These are phyloP conservation scores for Rhodotorula sp. DNA, from an alignment of 1,284 basidiomycete genomes.

Conservation along the genomic window DNA sequence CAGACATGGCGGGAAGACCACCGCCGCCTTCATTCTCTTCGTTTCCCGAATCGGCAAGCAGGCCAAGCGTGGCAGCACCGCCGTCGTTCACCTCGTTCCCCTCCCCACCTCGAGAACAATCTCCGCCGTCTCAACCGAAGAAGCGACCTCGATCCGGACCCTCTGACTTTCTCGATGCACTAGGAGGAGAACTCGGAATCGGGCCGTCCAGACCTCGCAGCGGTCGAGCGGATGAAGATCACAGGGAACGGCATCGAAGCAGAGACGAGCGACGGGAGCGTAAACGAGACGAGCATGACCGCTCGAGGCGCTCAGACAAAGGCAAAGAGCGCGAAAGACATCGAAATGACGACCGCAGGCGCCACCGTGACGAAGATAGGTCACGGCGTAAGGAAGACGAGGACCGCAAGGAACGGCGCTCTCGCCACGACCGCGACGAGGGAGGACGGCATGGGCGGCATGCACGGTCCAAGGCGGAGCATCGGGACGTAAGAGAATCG, in stretches of 20 bases:
- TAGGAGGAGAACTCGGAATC: constrained; percentile 19
- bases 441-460: neutral
- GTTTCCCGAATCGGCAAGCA: constrained; percentile 12
- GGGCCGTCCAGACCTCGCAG: neutral
- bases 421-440: neutral
- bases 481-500: neutral
- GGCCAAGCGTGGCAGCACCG: neutral
- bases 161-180: constrained; percentile 24
- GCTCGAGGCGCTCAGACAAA: neutral
- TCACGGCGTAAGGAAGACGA: neutral
- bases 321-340: constrained; percentile 9
- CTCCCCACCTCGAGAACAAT: constrained; percentile 8
- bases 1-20: neutral
- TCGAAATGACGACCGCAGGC: neutral
- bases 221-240: neutral
- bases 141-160: constrained; percentile 9
- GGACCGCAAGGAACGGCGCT: no score
- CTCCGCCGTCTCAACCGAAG: neutral
- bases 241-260: neutral
- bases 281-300: neutral
- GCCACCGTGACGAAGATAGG: neutral
- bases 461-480: no score
- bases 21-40: constrained; percentile 29
- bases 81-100: constrained; percentile 32
- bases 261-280: neutral